phyloP scores from a whole-genome alignment of 2,329 filamentous ascomycete genomes.

The Exophiala sideris region DNA sequence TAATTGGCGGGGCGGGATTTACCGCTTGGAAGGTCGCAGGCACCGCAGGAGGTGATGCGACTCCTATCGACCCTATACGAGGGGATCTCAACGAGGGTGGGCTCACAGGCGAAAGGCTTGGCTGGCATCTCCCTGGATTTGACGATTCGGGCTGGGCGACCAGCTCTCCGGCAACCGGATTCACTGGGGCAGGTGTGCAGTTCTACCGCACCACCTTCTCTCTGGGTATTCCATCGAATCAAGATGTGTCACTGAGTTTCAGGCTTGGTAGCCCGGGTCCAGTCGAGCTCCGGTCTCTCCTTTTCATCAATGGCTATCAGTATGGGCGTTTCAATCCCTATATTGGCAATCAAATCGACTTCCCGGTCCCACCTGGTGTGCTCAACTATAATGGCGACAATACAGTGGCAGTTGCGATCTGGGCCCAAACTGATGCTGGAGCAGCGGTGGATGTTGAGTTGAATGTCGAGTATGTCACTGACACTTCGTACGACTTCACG shows the following conservation, averaged over 20 bases:
- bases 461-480: neutral
- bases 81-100: neutral
- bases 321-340: neutral
- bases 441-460: neutral
- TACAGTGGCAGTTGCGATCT: neutral
- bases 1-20: neutral
- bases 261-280: neutral
- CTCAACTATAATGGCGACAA: neutral
- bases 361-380: neutral
- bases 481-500: neutral
- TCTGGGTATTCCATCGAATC: neutral
- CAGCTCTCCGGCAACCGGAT: neutral
- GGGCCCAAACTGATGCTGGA: neutral
- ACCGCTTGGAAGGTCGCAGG: neutral
- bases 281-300: neutral
- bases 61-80: neutral
- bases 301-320: neutral
- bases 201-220: neutral
- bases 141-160: neutral
- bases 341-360: neutral
- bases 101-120: neutral
- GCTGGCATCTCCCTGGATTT: neutral
- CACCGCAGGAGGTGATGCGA: neutral
- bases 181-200: neutral
- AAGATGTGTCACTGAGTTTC: neutral